Percentiles rank a stretch among this genome's conserved stretches.
Conservation (phyloP, 805 yeast species). For the Saccharomycopsis malanga region DNA sequence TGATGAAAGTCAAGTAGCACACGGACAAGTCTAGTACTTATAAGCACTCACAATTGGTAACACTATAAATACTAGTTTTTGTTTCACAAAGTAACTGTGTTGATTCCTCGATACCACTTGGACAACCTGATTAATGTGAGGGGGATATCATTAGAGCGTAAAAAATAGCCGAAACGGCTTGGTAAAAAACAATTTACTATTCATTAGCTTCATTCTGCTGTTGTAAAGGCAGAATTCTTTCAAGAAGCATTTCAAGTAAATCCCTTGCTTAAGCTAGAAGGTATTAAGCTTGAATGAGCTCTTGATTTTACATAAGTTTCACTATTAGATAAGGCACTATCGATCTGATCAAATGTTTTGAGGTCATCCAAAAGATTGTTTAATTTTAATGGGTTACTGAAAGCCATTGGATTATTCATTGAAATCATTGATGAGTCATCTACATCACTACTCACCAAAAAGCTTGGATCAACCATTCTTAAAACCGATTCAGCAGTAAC, state of each 20-base stretch:
- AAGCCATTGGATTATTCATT: constrained; percentile 3
- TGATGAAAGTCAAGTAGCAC: no score
- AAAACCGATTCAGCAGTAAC: constrained; percentile 22
- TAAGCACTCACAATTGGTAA: no score
- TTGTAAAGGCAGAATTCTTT: neutral
- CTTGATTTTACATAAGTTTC: neutral
- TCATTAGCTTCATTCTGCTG: no score
- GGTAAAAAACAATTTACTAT: no score
- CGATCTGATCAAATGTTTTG: constrained; percentile 21
- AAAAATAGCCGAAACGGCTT: no score
- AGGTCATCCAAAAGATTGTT: constrained; percentile 19
- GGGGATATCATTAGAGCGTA: no score
- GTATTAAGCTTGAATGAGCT: neutral
- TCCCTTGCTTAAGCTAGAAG: constrained; percentile 13
- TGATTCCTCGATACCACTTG: no score
- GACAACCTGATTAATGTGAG: no score
- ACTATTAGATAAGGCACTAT: constrained; percentile 10
- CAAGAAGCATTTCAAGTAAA: no score
- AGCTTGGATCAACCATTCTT: constrained; percentile 22
- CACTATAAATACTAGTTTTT: no score
- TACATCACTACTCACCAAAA: constrained; percentile 20
- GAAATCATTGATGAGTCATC: constrained; percentile 21
- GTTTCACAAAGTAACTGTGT: no score
- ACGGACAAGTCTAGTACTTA: no score
- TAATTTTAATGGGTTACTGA: constrained; percentile 3